These are phyloP conservation scores for Carnegiea gigantea DNA, from an alignment of 179 eudicot species.

Conservation along the genomic window DNA sequence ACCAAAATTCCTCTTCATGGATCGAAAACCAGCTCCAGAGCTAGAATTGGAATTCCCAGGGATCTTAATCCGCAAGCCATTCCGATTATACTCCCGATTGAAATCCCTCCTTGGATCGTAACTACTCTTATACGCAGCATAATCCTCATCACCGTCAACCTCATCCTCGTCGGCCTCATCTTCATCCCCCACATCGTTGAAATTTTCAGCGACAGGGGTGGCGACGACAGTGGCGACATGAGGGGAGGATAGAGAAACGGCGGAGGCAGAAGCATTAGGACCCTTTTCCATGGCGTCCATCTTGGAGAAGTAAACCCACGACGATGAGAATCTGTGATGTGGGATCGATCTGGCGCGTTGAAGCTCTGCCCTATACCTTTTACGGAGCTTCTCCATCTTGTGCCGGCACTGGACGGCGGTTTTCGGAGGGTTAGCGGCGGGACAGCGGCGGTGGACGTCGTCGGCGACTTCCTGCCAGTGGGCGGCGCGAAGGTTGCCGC, in stretches of 20 bases:
- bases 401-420: slow-evolving; percentile 93
- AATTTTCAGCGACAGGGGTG: slow-evolving; percentile 16
- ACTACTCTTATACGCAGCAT: background rate
- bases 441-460: slow-evolving; percentile 48
- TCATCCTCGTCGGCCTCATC: slow-evolving; percentile 31
- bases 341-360: slow-evolving; percentile 51
- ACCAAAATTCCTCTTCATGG: slow-evolving; percentile 26
- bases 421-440: slow-evolving; percentile 43
- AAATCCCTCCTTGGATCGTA: slow-evolving; percentile 11
- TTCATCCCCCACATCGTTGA: background rate
- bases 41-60: slow-evolving; percentile 20
- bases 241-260: slow-evolving; percentile 7
- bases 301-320: slow-evolving; percentile 66
- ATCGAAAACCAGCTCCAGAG: slow-evolving; percentile 12
- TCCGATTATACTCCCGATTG: slow-evolving; percentile 13
- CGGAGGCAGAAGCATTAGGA: slow-evolving; percentile 10
- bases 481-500: slow-evolving; percentile 73
- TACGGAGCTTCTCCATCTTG: slow-evolving; percentile 97
- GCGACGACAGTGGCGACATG: slow-evolving; percentile 18
- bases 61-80: slow-evolving; percentile 46
- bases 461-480: slow-evolving; percentile 93
- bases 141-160: background rate
- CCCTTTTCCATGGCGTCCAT: slow-evolving; percentile 82
- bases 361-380: slow-evolving; percentile 72
- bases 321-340: slow-evolving; percentile 47